These are phyloP conservation scores for Rutidosis leptorrhynchoides DNA, from an alignment of 129 eudicot species.

Conservation along the genomic window DNA sequence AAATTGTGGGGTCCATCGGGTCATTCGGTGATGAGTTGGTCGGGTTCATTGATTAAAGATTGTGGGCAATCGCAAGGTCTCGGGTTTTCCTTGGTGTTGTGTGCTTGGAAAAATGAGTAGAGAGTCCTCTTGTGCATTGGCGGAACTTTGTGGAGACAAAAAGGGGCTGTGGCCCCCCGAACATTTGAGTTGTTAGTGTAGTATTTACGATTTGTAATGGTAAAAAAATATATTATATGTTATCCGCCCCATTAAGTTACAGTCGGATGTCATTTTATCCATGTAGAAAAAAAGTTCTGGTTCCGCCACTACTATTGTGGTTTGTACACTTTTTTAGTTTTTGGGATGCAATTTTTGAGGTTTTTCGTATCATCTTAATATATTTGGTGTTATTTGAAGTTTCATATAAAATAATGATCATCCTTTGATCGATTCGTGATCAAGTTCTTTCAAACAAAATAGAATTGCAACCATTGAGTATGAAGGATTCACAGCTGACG, in stretches of 20 bases:
- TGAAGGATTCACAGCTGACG: too few species aligned
- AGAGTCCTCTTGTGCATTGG: neutral
- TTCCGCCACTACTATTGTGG: too few species aligned
- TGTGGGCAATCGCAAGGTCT: conserved; percentile 35
- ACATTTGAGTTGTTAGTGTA: too few species aligned
- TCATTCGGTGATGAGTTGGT: conserved; percentile 40
- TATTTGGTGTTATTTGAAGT: neutral
- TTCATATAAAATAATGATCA: neutral
- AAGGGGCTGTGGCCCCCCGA: too few species aligned
- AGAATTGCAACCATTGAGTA: too few species aligned
- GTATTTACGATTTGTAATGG: too few species aligned
- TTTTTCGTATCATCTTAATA: neutral
- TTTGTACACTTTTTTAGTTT: neutral
- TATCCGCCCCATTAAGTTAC: too few species aligned
- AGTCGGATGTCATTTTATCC: too few species aligned
- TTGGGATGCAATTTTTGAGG: neutral
- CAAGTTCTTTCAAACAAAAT: neutral
- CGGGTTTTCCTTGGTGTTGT: conserved; percentile 65
- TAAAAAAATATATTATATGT: too few species aligned
- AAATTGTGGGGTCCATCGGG: conserved; percentile 37
- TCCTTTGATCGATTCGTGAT: neutral
- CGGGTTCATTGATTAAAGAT: conserved; percentile 33
- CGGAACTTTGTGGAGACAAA: too few species aligned
- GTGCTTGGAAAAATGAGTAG: conserved; percentile 78
- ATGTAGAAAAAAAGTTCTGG: too few species aligned